These are phyloP conservation scores for Cyberlindnera subsufficiens DNA, from an alignment of 805 yeast genomes.

Conservation along the genomic window DNA sequence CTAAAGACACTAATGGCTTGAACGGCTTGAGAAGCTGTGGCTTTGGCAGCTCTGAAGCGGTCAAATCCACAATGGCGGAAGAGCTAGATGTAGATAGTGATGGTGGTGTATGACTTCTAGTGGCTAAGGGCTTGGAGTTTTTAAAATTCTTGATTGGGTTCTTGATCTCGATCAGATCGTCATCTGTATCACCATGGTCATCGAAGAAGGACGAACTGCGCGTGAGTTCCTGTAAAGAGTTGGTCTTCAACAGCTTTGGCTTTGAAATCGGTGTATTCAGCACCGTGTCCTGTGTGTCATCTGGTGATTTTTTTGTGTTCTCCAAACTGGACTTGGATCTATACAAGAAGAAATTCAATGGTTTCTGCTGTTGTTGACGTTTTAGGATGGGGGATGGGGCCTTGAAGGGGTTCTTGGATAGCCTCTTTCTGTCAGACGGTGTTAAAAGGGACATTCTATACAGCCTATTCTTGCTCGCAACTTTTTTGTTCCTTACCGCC, in stretches of 20 bases:
- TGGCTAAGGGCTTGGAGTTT: slow-evolving; percentile 3
- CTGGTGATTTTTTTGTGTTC: slow-evolving; percentile 9
- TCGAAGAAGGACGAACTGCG: background rate
- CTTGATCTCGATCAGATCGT: background rate
- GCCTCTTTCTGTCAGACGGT: slow-evolving; percentile 5
- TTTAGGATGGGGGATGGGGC: slow-evolving; percentile 17
- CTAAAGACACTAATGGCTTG: slow-evolving; percentile 4
- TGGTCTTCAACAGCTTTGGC: slow-evolving; percentile 1
- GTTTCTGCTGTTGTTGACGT: slow-evolving; percentile 8
- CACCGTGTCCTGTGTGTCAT: slow-evolving; percentile 1
- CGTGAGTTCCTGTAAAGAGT: slow-evolving; percentile 2
- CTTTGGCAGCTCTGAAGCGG: background rate
- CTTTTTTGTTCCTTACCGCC: too few relatives aligned
- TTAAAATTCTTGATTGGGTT: slow-evolving; percentile 8
- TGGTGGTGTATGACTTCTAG: background rate
- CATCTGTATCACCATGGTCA: slow-evolving; percentile 5
- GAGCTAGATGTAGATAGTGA: background rate
- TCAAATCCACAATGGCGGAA: background rate
- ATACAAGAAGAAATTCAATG: slow-evolving; percentile 6
- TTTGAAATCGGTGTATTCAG: slow-evolving; percentile 4
- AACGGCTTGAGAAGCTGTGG: background rate
- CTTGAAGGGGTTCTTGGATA: slow-evolving; percentile 12
- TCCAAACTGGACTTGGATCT: slow-evolving; percentile 7
- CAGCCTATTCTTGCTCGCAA: background rate
- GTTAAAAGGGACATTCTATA: background rate